These are phyloP conservation scores for Flueggea neowawraea DNA, from an alignment of 441 rosid genomes.

Conservation along the genomic window DNA sequence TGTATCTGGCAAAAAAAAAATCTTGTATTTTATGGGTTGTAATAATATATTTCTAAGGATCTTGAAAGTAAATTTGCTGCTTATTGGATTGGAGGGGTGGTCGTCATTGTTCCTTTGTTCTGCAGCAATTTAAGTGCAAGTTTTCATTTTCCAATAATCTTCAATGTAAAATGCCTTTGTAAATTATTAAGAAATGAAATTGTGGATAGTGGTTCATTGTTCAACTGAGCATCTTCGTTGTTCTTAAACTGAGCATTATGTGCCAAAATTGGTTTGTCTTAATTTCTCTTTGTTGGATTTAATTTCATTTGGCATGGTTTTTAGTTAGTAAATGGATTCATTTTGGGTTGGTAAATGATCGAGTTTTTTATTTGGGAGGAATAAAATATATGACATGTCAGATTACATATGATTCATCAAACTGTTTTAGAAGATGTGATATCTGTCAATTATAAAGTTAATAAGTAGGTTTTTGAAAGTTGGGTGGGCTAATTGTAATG, in stretches of 20 bases:
- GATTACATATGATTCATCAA: too few species aligned
- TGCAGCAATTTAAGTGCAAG: conserved; percentile 14
- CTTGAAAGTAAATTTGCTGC: conserved; percentile 16
- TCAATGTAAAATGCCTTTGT: conserved; percentile 11
- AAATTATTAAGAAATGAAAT: conserved; percentile 2
- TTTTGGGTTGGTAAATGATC: too few species aligned
- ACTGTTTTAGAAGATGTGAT: too few species aligned
- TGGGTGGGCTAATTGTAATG: too few species aligned
- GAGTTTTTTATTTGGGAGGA: too few species aligned
- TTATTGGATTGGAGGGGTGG: conserved; percentile 13
- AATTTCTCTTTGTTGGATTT: conserved; percentile 25
- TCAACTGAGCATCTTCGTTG: not conserved
- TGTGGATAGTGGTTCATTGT: conserved; percentile 6
- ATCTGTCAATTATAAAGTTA: too few species aligned
- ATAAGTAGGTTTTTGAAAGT: too few species aligned
- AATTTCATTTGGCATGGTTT: conserved; percentile 21
- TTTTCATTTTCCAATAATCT: conserved; percentile 17
- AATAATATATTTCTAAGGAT: not conserved
- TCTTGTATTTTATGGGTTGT: conserved; percentile 9
- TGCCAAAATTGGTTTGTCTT: conserved; percentile 28
- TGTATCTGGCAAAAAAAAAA: not conserved
- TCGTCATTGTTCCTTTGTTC: conserved; percentile 6
- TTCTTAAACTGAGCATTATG: conserved; percentile 19
- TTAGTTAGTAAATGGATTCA: too few species aligned
- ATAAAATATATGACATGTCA: too few species aligned